These are phyloP conservation scores for Jaltomata sinuosa DNA, from an alignment of 257 asterid species.

Conservation along the genomic window DNA sequence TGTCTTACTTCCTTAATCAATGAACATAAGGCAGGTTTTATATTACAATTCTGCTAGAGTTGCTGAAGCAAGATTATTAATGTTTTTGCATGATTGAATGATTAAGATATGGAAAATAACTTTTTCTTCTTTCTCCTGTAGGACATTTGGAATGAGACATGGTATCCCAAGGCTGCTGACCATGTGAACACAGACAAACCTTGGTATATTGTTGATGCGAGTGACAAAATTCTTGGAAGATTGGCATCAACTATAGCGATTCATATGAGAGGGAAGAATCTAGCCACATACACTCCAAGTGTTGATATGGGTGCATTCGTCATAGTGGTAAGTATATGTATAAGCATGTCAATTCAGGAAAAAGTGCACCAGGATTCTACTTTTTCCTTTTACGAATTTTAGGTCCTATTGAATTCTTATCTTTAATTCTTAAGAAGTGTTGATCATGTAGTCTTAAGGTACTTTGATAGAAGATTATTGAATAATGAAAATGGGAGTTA, in stretches of 20 bases:
- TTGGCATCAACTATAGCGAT: conserved; percentile 88
- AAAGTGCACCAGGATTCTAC: background rate
- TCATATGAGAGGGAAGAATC: conserved; percentile 86
- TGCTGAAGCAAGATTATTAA: background rate
- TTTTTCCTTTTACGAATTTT: background rate
- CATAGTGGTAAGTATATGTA: conserved; percentile 51
- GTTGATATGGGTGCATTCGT: conserved; percentile 99
- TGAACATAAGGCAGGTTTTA: background rate
- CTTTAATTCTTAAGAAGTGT: background rate
- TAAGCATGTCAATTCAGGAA: background rate
- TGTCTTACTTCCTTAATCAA: background rate
- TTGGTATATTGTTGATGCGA: conserved; percentile 89
- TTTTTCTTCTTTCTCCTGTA: conserved; percentile 18
- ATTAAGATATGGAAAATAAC: background rate
- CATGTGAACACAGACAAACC: conserved; percentile 75
- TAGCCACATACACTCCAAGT: conserved; percentile 88
- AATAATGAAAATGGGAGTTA: background rate
- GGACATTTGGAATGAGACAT: conserved; percentile 93
- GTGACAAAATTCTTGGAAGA: conserved; percentile 87
- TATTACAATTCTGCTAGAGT: background rate
- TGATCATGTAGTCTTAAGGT: background rate
- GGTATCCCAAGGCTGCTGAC: conserved; percentile 96
- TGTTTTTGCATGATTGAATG: background rate
- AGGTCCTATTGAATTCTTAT: background rate
- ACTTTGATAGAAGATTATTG: background rate